phyloP scores from a whole-genome alignment of 768 basidiomycete genomes.

The Rhodosporidiobolus odoratus region DNA sequence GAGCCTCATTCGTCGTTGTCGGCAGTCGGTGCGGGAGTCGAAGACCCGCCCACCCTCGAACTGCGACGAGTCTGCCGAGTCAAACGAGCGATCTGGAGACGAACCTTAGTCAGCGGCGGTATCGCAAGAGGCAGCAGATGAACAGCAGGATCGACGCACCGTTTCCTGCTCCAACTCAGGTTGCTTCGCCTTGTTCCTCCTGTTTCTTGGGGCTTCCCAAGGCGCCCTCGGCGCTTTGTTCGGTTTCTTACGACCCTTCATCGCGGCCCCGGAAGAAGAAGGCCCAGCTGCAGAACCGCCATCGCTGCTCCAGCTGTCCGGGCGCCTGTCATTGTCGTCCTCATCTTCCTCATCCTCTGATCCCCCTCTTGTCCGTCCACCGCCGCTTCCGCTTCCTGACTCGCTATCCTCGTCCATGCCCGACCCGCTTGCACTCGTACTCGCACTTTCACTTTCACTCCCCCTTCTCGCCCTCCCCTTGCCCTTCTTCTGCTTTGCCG shows the following conservation, averaged over 20 bases:
- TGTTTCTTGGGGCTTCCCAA: constrained; percentile 8
- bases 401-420: not conserved
- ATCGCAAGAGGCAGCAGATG: not conserved
- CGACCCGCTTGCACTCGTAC: not conserved
- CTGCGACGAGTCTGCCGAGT: too few species aligned
- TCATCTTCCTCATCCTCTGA: not conserved
- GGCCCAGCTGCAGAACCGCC: not conserved
- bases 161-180: constrained; percentile 1
- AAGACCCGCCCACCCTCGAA: too few species aligned
- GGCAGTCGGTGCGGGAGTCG: too few species aligned
- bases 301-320: not conserved
- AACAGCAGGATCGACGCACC: too few species aligned
- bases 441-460: too few species aligned
- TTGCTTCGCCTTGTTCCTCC: not conserved
- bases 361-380: constrained; percentile 1
- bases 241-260: too few species aligned
- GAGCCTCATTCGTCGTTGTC: too few species aligned
- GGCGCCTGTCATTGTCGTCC: not conserved
- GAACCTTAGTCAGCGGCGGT: too few species aligned
- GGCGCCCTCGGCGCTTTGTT: not conserved
- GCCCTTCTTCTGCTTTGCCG: not conserved
- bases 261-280: not conserved
- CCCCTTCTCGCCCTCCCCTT: constrained; percentile 3
- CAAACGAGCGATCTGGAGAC: too few species aligned
- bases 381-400: constrained; percentile 20